These are phyloP conservation scores for Hamigera avellanea DNA, from an alignment of 495 filamentous ascomycete genomes.

Conservation along the genomic window DNA sequence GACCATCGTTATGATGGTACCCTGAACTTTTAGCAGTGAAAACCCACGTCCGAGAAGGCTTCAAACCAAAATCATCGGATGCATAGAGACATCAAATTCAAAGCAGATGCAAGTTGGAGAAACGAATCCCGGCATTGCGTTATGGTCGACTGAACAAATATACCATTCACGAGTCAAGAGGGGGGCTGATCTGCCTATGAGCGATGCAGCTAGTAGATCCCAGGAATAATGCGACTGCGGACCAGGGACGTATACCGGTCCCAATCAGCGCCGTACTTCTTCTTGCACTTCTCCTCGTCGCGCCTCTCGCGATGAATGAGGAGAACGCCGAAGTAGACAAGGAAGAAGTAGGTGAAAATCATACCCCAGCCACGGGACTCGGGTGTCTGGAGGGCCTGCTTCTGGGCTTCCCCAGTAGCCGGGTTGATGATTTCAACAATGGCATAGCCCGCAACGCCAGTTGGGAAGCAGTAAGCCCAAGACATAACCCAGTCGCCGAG, in stretches of 20 bases:
- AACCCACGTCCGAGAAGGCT: too few species aligned
- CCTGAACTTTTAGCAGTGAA: too few species aligned
- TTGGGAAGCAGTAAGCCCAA: slow-evolving; percentile 87
- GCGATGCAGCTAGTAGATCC: slow-evolving; percentile 55
- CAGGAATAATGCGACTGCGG: slow-evolving; percentile 77
- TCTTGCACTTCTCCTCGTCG: slow-evolving; percentile 85
- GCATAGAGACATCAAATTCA: too few species aligned
- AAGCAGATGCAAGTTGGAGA: too few species aligned
- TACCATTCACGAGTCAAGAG: too few species aligned
- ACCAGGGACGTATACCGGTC: slow-evolving; percentile 78
- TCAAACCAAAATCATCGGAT: too few species aligned
- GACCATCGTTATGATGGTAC: too few species aligned
- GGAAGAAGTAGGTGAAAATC: slow-evolving; percentile 88
- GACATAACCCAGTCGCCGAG: slow-evolving; percentile 93
- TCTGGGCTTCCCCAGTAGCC: slow-evolving; percentile 40
- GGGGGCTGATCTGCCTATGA: too few species aligned
- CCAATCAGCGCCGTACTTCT: slow-evolving; percentile 94
- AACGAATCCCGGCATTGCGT: too few species aligned
- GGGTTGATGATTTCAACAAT: slow-evolving; percentile 35
- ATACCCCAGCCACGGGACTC: slow-evolving; percentile 72
- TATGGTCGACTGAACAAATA: too few species aligned
- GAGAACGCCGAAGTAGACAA: slow-evolving; percentile 84
- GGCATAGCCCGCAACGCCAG: slow-evolving; percentile 71
- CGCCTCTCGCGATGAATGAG: slow-evolving; percentile 83
- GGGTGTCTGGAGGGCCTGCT: slow-evolving; percentile 50